A percentile compares a stretch with the other conserved stretches of the same genome.
Conservation (phyloP, 2,329 filamentous ascomycete genomes). For the Phaeomoniella chlamydospora region DNA sequence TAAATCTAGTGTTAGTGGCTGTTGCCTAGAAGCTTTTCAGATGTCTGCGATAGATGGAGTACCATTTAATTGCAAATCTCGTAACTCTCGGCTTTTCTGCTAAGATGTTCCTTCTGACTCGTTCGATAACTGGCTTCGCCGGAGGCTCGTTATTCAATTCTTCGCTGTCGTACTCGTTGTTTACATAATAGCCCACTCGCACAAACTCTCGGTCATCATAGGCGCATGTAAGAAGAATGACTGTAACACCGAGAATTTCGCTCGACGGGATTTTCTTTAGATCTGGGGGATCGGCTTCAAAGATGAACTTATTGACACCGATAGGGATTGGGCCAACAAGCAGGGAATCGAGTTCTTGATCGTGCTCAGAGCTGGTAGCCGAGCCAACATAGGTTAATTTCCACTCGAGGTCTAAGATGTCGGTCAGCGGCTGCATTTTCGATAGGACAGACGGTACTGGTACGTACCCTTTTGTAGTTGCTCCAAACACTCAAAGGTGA, state of each 20-base stretch:
- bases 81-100: constrained; percentile 97
- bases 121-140: constrained; percentile 81
- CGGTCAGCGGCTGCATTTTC: constrained; percentile 9
- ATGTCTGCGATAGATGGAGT: constrained; percentile 18
- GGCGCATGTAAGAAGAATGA: constrained; percentile 88
- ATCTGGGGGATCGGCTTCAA: constrained; percentile 87
- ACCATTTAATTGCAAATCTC: constrained; percentile 98
- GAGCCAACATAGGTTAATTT: constrained; percentile 98
- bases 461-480: constrained; percentile 74
- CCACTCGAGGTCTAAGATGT: constrained; percentile 76
- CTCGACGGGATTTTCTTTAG: constrained; percentile 81
- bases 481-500: constrained; percentile 96
- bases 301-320: constrained; percentile 96
- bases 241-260: constrained; percentile 92
- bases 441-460: neutral
- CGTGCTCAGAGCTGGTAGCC: constrained; percentile 90
- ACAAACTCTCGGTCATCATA: constrained; percentile 97
- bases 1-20: constrained; percentile 3
- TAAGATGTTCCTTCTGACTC: constrained; percentile 80
- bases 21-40: neutral
- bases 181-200: constrained; percentile 97
- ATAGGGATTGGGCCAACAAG: constrained; percentile 95
- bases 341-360: constrained; percentile 94
- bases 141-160: constrained; percentile 82
- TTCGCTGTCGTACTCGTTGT: constrained; percentile 95